phyloP scores from a whole-genome alignment of 1,284 basidiomycete species.

The Apiotrichum domesticum region DNA sequence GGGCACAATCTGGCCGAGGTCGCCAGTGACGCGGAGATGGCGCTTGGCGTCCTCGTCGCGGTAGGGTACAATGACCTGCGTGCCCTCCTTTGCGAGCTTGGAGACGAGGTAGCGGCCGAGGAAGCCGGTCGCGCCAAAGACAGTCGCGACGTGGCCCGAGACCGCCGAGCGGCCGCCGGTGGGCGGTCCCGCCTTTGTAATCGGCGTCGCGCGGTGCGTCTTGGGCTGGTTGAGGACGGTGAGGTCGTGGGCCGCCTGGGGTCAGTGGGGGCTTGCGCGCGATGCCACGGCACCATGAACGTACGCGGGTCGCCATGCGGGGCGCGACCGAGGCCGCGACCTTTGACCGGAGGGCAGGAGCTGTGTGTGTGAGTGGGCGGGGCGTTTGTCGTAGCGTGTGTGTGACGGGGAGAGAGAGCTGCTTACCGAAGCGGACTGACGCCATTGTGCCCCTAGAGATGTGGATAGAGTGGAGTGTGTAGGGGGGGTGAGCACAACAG shows the following conservation, averaged over 20 bases:
- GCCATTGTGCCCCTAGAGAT: conserved; percentile 24
- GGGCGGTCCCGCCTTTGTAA: conserved; percentile 61
- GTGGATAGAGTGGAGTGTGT: background rate
- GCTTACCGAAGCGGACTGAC: conserved; percentile 28
- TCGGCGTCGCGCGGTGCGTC: conserved; percentile 51
- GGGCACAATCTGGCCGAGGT: conserved; percentile 92
- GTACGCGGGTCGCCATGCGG: conserved; percentile 15
- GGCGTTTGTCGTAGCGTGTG: background rate
- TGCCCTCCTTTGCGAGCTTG: conserved; percentile 89
- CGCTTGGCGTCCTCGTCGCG: conserved; percentile 92
- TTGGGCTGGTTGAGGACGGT: conserved; percentile 30
- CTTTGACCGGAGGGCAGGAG: conserved; percentile 30
- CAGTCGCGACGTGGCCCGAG: conserved; percentile 85
- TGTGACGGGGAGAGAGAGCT: background rate
- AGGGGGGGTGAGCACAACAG: conserved; percentile 6
- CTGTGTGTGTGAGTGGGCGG: conserved; percentile 14
- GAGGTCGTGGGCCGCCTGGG: conserved; percentile 43
- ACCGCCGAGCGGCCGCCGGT: conserved; percentile 78
- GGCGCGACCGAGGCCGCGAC: conserved; percentile 15
- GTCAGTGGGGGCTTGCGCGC: background rate
- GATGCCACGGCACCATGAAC: background rate
- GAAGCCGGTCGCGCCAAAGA: conserved; percentile 96
- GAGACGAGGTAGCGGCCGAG: conserved; percentile 89
- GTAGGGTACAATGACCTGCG: conserved; percentile 92
- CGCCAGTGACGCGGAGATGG: conserved; percentile 85